Evolutionary conservation across 331 rosid species (phyloP), one percentile per base, ranked within the genome.

Genomic region (Saraca asoca): DNA sequence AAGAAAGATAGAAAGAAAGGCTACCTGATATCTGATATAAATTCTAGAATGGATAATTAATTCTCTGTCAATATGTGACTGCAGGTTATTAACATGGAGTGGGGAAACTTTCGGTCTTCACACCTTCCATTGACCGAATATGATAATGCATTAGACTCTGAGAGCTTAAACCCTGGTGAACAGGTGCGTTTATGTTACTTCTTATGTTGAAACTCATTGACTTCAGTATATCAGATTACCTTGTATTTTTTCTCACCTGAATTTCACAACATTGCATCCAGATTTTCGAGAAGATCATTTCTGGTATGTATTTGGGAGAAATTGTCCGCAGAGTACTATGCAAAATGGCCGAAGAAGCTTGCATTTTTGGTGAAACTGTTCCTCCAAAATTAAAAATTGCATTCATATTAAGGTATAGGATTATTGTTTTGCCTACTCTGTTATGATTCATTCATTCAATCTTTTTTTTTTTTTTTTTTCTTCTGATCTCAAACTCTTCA

Each of bases 281-380:
- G 97, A 86, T 85, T 41, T 86, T 86, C 45, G 96, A 91, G 81
- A 91, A 91, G 87, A 67, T 88, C 20, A 81, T 88, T 52, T 86
- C 95, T 44, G 97, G 97, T 20, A 88, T 91, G 97, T 91, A 91
- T 73, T 82, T 91, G 78, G 97, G 95, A 73, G 97, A 91, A 14
- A 78, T 91, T 14, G 81, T 88, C 19, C 96, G 97, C 19, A 85
- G 85, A 81, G 95, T 88, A 15, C 64, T 91, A 71, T 71, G 52
- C 62, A 88, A 67, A 71, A 85, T 91, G 95, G 96, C 96, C 63
- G 91, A 88, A 72, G 97, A 88, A 75, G 90, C 95, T 64, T 74
- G 7, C 38, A 58, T 88, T 67, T 88, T 91, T 37, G 96, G 96
- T 6, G 97, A 88, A 18, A 66, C 75, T 62, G 88, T 86, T 68